These are phyloP conservation scores for Apophysomyces variabilis DNA, from an alignment of 371 early-diverging fungal genomes.

Conservation along the genomic window DNA sequence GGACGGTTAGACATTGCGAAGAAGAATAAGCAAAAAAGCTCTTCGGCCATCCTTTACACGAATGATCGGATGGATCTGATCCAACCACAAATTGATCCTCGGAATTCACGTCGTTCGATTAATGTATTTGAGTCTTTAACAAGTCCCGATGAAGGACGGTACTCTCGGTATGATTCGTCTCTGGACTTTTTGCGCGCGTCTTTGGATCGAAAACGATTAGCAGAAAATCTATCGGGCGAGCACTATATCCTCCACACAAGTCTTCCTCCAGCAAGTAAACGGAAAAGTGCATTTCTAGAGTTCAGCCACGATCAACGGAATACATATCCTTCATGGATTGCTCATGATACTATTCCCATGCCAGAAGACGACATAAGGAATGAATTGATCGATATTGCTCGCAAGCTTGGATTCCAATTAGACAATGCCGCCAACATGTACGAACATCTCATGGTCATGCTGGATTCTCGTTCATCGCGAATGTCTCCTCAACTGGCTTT, in stretches of 20 bases:
- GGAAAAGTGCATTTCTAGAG: neutral
- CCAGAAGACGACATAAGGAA: slow-evolving; percentile 63
- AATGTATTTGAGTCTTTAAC: slow-evolving; percentile 2
- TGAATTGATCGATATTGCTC: slow-evolving; percentile 35
- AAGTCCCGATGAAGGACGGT: slow-evolving; percentile 64
- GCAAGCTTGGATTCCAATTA: slow-evolving; percentile 77
- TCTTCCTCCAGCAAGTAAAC: neutral
- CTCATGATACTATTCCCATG: slow-evolving; percentile 64
- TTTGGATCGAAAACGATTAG: neutral
- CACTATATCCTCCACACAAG: neutral
- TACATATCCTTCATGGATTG: slow-evolving; percentile 73
- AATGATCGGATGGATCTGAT: neutral
- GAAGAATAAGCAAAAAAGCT: neutral
- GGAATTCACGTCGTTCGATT: slow-evolving; percentile 3
- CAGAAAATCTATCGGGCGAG: neutral
- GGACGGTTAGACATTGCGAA: neutral
- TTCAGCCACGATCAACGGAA: neutral
- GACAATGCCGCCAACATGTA: slow-evolving; percentile 80
- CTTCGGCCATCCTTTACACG: neutral
- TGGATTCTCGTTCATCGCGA: slow-evolving; percentile 83
- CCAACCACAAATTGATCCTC: slow-evolving; percentile 1
- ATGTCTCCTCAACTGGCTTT: slow-evolving; percentile 77
- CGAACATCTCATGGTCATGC: slow-evolving; percentile 79
- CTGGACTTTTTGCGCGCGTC: slow-evolving; percentile 52
- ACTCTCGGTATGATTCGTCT: slow-evolving; percentile 75